Base-by-base conservation (phyloP, 441 rosid species). In the Iberis amara region DNA sequence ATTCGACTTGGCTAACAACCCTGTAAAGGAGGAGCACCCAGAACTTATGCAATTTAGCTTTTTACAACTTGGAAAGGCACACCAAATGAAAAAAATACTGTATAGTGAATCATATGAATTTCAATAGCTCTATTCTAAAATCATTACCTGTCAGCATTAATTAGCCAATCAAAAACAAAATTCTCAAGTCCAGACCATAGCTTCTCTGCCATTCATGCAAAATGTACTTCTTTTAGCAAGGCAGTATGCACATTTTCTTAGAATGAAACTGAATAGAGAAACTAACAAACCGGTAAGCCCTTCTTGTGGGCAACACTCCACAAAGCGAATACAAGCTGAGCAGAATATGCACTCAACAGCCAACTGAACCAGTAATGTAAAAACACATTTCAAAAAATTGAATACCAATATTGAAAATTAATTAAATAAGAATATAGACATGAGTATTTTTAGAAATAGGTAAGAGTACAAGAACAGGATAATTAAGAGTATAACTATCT, bases 341-440 rank as follows among this genome's bases (percentile, higher is more conserved):
- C 99, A 94, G 83, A 92, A 94, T 61, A 94, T 89, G 77, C 99
- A 94, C 78, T 94, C 99, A 69, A 94, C 99, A 52, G 99, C 99
- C 69, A 94, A 89, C 98, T 92, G 88, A 74, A 46, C 43, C 52
- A 68, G 65, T 4, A 27, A 40, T 62, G 58, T 55, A 15, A 67
- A 39, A 38, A 12, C 48, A 67, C 47, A 47, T 51, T 52, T 40
- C 47, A 47, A 66, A 52, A 55, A 47, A 61, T 18, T 63, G 39
- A 62, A 44, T 60, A 64, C 43, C 48, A 38, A 38, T 39, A 11
- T 37, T 6, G 4, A 50, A 11, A 32, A 14, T 4, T 39, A 52
- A 42, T 26, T 7, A 32, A 37, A 12, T 11, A 31, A 38, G 13
- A 48, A 43, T 13, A 52, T 24, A 36, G 24, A 47, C 33, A 39